Base-by-base conservation (phyloP, 2,329 filamentous ascomycete species). In the Ascomycota sp. region DNA sequence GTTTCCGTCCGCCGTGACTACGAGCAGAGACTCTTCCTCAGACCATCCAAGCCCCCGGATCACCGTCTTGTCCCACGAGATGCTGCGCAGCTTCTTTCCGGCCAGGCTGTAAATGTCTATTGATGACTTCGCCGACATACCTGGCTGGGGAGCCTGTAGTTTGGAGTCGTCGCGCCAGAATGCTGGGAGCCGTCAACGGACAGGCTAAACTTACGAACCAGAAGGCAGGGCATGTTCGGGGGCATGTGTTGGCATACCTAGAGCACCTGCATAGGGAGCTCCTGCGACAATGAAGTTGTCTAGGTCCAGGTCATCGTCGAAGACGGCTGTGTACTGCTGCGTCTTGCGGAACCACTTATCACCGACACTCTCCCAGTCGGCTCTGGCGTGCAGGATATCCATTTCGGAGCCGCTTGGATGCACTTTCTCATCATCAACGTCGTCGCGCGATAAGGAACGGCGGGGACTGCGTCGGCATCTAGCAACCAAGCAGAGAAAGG, bases 51-150 rank as follows among this genome's bases (percentile, higher is more conserved):
- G 64, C 2, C 81, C 83, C 52, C 76, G 78, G 48, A 98, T 80
- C 3, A 73, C 62, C 31, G 81, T 81, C 56, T 84, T 81, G 46
- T 95, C 86, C 84, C 86, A 95, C 51, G 77, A 70, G 42, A 93
- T 82, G 49, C 71, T 72, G 46, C 76, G 75, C 40, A 98, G 76
- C 37, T 82, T 70, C 59, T 83, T 89, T 35, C 89, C 89, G 9
- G 89, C 76, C 53, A 77, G 86, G 49, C 80, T 92, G 61, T 93
- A 93, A 35, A 98, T 73, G 50, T 93, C 83, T 56, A 98, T 92
- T 45, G 73, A 78, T 13, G 82, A 74, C 55, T 84, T 92, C 11
- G 72, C 61, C 11, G 72, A 62, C 45, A 75, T 71, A 2, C 72
- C 63, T 33, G 76, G 73, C 40, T 79, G 72, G 52, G 82, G 84